Percentiles rank a stretch among this genome's conserved stretches.
These are phyloP conservation scores for Apiotrichum sp. DNA, from an alignment of 1,284 basidiomycete genomes.

Conservation along the genomic window DNA sequence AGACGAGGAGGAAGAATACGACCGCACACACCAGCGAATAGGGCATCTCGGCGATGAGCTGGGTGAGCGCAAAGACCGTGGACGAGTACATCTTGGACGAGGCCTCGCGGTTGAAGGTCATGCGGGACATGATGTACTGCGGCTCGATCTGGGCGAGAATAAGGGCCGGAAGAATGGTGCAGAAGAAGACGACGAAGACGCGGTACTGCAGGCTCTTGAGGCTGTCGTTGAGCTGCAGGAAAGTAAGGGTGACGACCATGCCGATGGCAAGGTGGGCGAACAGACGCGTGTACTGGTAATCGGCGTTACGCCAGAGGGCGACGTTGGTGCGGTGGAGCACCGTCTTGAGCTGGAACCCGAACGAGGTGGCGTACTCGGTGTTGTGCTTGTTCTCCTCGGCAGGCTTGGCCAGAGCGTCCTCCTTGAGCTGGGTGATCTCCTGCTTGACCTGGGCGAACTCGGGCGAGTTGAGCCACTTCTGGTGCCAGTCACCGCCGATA, in stretches of 20 bases:
- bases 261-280: constrained; percentile 72
- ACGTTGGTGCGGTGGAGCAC: constrained; percentile 68
- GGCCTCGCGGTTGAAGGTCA: constrained; percentile 53
- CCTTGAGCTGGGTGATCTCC: constrained; percentile 50
- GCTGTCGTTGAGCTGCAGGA: constrained; percentile 67
- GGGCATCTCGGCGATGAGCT: constrained; percentile 71
- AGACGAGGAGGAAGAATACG: constrained; percentile 62
- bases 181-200: constrained; percentile 57
- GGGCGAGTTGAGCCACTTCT: constrained; percentile 59
- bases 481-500: constrained; percentile 67
- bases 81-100: constrained; percentile 51
- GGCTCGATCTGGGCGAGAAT: constrained; percentile 60
- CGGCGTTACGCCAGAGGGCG: constrained; percentile 71
- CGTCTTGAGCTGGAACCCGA: constrained; percentile 68
- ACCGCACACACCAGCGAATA: constrained; percentile 58
- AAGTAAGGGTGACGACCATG: constrained; percentile 72
- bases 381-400: constrained; percentile 33
- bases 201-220: constrained; percentile 73
- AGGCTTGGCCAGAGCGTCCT: constrained; percentile 44
- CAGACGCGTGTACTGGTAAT: constrained; percentile 65
- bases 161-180: constrained; percentile 37
- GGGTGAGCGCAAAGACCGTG: constrained; percentile 68
- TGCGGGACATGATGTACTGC: constrained; percentile 72
- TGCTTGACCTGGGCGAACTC: constrained; percentile 46
- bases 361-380: constrained; percentile 56